A percentile compares a stretch with the other conserved stretches of the same genome.
Evolutionary conservation across 2,329 filamentous ascomycete species (phyloP).

Genomic region (Hypoxylon sp.): DNA sequence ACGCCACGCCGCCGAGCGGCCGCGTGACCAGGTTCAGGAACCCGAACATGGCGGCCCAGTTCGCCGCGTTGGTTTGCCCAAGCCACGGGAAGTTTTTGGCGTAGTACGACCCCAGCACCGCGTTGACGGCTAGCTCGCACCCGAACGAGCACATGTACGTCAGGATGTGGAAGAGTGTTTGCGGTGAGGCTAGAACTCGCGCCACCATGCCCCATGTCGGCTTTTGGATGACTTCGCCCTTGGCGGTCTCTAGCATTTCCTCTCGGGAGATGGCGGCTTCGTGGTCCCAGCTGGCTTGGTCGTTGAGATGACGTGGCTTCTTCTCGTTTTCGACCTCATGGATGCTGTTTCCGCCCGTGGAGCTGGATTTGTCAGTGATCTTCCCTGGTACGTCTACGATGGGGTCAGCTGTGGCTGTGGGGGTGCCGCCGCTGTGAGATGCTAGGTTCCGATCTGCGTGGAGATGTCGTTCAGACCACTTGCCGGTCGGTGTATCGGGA

Average conservation of each 20-base stretch:
- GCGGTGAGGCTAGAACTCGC: constrained; percentile 64
- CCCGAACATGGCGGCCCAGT: constrained; percentile 81
- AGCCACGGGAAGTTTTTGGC: constrained; percentile 71
- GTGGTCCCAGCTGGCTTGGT: constrained; percentile 55
- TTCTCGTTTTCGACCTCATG: constrained; percentile 58
- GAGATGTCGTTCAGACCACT: constrained; percentile 80
- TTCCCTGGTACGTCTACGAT: constrained; percentile 67
- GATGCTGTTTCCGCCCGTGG: constrained; percentile 62
- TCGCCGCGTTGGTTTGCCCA: constrained; percentile 68
- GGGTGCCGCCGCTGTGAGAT: constrained; percentile 58
- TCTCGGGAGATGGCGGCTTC: constrained; percentile 64
- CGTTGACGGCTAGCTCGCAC: constrained; percentile 73
- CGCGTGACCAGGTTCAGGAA: constrained; percentile 79
- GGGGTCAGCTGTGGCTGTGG: constrained; percentile 50
- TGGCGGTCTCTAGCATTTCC: constrained; percentile 69
- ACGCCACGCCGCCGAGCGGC: constrained; percentile 73
- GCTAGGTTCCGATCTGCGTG: constrained; percentile 68
- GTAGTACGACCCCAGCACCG: constrained; percentile 72
- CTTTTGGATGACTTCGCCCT: constrained; percentile 67
- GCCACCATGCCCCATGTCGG: constrained; percentile 68
- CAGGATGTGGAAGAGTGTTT: constrained; percentile 68
- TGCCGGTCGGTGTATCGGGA: constrained; percentile 85
- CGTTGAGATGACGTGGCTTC: constrained; percentile 44
- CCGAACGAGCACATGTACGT: constrained; percentile 77
- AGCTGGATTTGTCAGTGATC: constrained; percentile 61